Percentiles rank a stretch among this genome's conserved stretches.
These are phyloP conservation scores for Fusarium coffeatum DNA, from an alignment of 2,329 filamentous ascomycete species.

Conservation along the genomic window DNA sequence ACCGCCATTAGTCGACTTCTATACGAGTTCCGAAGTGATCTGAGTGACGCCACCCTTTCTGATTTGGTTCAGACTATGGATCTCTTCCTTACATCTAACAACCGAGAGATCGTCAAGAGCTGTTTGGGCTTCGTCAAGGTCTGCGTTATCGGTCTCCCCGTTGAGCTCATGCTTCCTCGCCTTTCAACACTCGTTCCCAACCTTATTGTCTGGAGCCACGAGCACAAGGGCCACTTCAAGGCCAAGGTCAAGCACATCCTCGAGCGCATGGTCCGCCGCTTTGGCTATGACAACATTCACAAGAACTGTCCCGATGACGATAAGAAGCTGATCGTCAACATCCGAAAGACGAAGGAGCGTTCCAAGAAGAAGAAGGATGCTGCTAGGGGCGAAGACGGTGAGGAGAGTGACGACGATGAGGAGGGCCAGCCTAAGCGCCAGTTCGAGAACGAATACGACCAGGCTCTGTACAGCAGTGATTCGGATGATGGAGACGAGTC, in stretches of 20 bases:
- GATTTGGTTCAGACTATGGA: constrained; percentile 96
- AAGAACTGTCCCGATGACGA: constrained; percentile 85
- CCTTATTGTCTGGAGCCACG: constrained; percentile 94
- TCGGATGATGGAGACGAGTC: constrained; percentile 64
- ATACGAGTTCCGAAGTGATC: constrained; percentile 83
- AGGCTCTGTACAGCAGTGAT: constrained; percentile 90
- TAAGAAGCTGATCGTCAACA: constrained; percentile 90
- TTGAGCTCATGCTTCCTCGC: constrained; percentile 80
- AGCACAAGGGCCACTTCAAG: constrained; percentile 97
- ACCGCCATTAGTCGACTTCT: constrained; percentile 93
- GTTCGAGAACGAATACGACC: constrained; percentile 94
- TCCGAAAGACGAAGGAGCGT: constrained; percentile 93
- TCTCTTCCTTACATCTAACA: constrained; percentile 94
- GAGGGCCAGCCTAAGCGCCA: constrained; percentile 63
- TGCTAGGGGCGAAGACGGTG: constrained; percentile 67
- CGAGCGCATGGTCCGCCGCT: constrained; percentile 91
- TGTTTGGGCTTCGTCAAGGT: constrained; percentile 98
- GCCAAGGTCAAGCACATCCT: constrained; percentile 98
- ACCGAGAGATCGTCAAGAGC: constrained; percentile 94
- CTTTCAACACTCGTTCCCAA: constrained; percentile 85
- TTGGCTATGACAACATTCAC: constrained; percentile 85
- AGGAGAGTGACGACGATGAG: constrained; percentile 66
- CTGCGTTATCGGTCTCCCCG: constrained; percentile 86
- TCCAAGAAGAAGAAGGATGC: constrained; percentile 89
- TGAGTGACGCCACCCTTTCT: constrained; percentile 76